Evolutionary conservation across 768 basidiomycete genomes (phyloP), one percentile per base, ranked within the genome.

Genomic region (Naganishia randhawae): DNA sequence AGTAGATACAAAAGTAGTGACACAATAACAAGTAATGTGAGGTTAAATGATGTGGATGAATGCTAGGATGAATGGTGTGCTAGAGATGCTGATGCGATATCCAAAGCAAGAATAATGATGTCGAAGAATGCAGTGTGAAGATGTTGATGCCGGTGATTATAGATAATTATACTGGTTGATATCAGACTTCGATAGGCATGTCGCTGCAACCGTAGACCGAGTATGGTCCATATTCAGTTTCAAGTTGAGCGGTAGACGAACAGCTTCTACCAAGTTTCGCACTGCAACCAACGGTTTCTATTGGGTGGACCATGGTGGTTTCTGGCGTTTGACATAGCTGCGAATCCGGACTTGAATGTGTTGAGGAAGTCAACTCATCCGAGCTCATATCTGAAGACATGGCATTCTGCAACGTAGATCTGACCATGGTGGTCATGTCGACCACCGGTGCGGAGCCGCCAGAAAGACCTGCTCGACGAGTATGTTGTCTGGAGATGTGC

Each of bases 181-280:
- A 22, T 39, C 39, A 61, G 6, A 41, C 57, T 25, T 61, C 39
- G 39, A 61, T 61, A 14, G 57, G 37, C 22, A 61, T 61, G 27
- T 61, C 57, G 57, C 57, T 39, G 57, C 57, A 61, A 5, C 57
- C 57, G 37, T 61, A 61, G 11, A 61, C 35, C 11, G 57, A 61
- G 37, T 61, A 61, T 3, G 57, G 27, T 14, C 57, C 57, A 22
- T 61, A 61, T 25, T 39, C 37, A 25, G 57, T 61, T 27, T 61
- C 57, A 7, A 41, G 37, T 25, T 61, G 22, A 22, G 22, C 57
- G 13, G 35, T 61, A 10, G 57, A 16, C 6, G 57, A 39, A 37
- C 57, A 61, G 37, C 39, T 42, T 33, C 57, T 35, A 22, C 57
- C 27, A 7, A 42, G 57, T 41, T 41, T 39, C 25, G 35, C 39